phyloP scores from a whole-genome alignment of 2,329 filamentous ascomycete species.

The Colletotrichum sublineola region DNA sequence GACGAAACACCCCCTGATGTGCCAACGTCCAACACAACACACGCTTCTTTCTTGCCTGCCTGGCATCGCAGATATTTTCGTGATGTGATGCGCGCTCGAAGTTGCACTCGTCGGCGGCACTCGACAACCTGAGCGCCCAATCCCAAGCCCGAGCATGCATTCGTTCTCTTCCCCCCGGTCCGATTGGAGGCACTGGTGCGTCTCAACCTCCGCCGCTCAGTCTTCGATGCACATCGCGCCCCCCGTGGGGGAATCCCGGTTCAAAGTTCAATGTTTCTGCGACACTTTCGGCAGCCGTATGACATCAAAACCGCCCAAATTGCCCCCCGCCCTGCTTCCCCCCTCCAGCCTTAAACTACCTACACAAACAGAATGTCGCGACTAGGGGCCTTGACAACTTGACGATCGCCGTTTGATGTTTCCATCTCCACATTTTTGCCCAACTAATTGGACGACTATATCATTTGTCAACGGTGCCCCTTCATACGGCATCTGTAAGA shows the following conservation, averaged over 20 bases:
- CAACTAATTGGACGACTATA: constrained; percentile 24
- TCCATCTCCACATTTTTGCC: constrained; percentile 34
- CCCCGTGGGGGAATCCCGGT: constrained; percentile 40
- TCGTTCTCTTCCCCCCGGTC: constrained; percentile 9
- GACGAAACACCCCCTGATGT: constrained; percentile 14
- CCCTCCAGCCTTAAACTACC: constrained; percentile 7
- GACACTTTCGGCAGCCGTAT: constrained; percentile 17
- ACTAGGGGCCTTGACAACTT: constrained; percentile 26
- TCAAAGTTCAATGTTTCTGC: constrained; percentile 26
- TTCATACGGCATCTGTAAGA: neutral
- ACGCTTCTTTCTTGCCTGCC: neutral
- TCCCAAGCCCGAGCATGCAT: constrained; percentile 24
- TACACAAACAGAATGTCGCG: neutral
- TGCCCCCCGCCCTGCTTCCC: neutral
- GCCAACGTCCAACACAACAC: constrained; percentile 4
- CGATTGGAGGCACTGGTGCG: constrained; percentile 34
- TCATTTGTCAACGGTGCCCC: constrained; percentile 5
- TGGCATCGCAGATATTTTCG: neutral
- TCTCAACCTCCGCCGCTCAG: constrained; percentile 38
- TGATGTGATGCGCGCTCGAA: constrained; percentile 12
- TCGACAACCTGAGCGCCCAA: constrained; percentile 25
- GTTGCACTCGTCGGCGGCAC: constrained; percentile 20
- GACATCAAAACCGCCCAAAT: constrained; percentile 25
- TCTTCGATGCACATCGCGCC: constrained; percentile 27
- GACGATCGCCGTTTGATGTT: constrained; percentile 30